Conservation (phyloP, 108 stramenopile species). For the Skeletonema menzelii region DNA sequence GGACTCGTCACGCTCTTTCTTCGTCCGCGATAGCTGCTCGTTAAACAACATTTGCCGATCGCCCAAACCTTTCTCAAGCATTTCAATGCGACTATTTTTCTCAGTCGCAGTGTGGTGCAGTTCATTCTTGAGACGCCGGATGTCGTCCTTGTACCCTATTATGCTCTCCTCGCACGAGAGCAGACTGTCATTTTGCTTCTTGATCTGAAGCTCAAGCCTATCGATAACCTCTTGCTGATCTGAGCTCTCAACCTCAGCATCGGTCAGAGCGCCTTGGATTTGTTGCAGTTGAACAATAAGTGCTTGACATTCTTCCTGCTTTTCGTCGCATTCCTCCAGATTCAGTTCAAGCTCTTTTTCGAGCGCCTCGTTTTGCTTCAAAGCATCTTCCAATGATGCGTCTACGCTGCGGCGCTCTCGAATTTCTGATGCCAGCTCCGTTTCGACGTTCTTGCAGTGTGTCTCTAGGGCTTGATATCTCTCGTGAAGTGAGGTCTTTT, state of each 20-base stretch:
- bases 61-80: conserved; percentile 20
- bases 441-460: conserved; percentile 2
- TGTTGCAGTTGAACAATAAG: conserved; percentile 13
- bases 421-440: conserved; percentile 6
- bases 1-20: conserved; percentile 19
- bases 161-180: conserved; percentile 31
- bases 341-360: conserved; percentile 18
- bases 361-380: conserved; percentile 12
- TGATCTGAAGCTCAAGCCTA: conserved; percentile 8
- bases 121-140: conserved; percentile 23
- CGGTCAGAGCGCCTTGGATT: conserved; percentile 26
- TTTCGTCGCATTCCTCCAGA: conserved; percentile 20
- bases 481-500: conserved; percentile 6
- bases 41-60: conserved; percentile 30
- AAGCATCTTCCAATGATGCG: conserved; percentile 20
- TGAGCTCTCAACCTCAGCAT: conserved; percentile 19
- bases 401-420: conserved; percentile 11
- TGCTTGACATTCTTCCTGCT: conserved; percentile 26
- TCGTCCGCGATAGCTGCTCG: conserved; percentile 23
- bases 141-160: conserved; percentile 25
- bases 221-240: conserved; percentile 18
- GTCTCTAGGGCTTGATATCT: conserved; percentile 7
- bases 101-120: conserved; percentile 16
- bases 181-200: conserved; percentile 18
- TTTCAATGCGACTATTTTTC: conserved; percentile 31